Conservation (phyloP, 75 land plant species). For the Picea glauca region DNA sequence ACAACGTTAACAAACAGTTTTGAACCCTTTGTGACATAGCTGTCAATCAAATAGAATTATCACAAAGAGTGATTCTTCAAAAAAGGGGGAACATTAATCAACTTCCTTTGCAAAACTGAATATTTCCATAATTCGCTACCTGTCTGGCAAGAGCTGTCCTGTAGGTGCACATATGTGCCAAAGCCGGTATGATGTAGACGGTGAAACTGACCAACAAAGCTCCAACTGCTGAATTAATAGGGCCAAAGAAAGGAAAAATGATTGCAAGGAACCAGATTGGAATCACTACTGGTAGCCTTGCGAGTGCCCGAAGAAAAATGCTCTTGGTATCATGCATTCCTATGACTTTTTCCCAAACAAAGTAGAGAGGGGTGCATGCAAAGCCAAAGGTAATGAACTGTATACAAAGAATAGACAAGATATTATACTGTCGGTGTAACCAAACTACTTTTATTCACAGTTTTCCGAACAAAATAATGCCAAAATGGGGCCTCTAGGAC, state of each 20-base stretch:
- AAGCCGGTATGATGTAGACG: conserved; percentile 80
- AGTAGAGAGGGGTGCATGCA: conserved; percentile 87
- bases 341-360: conserved; percentile 88
- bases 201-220: conserved; percentile 82
- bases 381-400: conserved; percentile 91
- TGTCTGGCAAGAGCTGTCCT: conserved; percentile 47
- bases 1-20: not conserved
- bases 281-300: conserved; percentile 70
- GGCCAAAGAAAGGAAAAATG: conserved; percentile 83
- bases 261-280: conserved; percentile 90
- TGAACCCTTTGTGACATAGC: not conserved
- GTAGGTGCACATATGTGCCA: conserved; percentile 76
- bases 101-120: not conserved
- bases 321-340: conserved; percentile 63
- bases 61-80: not conserved
- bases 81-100: not conserved
- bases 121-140: conserved; percentile 23
- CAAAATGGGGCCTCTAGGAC: not conserved
- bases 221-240: conserved; percentile 82
- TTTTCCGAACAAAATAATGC: not conserved
- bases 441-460: not conserved
- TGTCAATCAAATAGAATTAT: not conserved
- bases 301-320: conserved; percentile 57
- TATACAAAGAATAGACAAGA: conserved; percentile 8
- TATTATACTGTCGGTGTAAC: not conserved